Percentiles rank a stretch among this genome's conserved stretches.
These are phyloP conservation scores for Talaromyces funiculosus DNA, from an alignment of 2,329 filamentous ascomycete species.

Conservation along the genomic window DNA sequence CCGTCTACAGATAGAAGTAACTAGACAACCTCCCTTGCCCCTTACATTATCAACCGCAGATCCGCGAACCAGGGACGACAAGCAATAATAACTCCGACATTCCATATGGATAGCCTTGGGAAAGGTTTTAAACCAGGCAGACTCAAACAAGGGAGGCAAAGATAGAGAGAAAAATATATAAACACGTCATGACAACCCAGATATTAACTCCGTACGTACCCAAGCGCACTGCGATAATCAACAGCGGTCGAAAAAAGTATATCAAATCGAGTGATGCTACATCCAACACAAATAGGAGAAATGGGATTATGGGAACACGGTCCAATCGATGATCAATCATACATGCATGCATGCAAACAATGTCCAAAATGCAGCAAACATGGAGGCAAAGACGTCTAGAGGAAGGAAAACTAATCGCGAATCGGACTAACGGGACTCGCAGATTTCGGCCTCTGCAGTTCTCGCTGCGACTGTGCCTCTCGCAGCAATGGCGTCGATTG, in stretches of 20 bases:
- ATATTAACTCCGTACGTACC: not conserved
- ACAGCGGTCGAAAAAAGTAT: not conserved
- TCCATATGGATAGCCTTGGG: not conserved
- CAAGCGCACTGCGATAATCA: not conserved
- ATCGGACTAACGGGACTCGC: slow-evolving; percentile 11
- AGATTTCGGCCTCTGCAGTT: not conserved
- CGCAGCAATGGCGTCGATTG: not conserved
- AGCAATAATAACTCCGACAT: not conserved
- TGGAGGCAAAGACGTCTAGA: not conserved
- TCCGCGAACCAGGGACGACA: not conserved
- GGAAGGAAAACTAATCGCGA: not conserved
- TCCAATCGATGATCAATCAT: not conserved
- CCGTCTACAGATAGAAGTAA: not conserved
- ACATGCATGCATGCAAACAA: slow-evolving; percentile 1
- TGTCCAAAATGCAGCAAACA: not conserved
- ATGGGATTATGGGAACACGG: not conserved
- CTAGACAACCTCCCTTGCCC: not conserved
- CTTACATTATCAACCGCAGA: not conserved
- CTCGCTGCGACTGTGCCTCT: not conserved
- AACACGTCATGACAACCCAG: not conserved
- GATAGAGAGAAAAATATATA: not conserved
- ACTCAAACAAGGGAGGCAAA: not conserved
- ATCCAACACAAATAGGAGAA: not conserved
- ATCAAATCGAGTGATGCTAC: not conserved
- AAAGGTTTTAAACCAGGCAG: not conserved